Base-by-base conservation (phyloP, 805 yeast genomes). In the Suhomyces tanzawaensis region DNA sequence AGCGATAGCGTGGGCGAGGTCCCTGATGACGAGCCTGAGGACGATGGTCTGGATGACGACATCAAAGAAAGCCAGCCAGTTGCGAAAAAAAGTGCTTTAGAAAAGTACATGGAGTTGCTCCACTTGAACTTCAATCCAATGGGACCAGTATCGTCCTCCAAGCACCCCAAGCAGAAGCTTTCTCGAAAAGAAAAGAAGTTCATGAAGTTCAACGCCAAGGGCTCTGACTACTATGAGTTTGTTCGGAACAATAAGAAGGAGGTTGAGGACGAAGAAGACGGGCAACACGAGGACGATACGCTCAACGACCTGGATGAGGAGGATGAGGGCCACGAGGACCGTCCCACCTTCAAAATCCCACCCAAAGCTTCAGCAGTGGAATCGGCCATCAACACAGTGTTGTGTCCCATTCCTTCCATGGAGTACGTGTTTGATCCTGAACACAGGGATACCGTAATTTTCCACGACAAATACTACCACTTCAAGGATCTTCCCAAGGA, bases 341-440 rank as follows among this genome's bases (percentile, higher is more conserved):
- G 26, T 24, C 19, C n/a, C 15, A 31, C 36, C 17, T 54, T 75
- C 24, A 50, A 58, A 9, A 70, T 79, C 6, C 75, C 74, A 1
- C 73, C 73, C 2, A 63, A 64, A 45, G 72, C 75, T 1, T 63
- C 70, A 2, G 63, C 69, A 1, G 54, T 69, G 7, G 72, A 66
- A 34, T 63, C 71, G 8, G 74, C 73, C 1, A 40, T 69, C n/a
- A 62, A 52, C 47, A 53, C 72, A 2, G 36, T 69, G 6, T 42
- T 68, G 12, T 61, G 69, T 41, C 75, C 75, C 0, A 49, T 59
- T 17, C 75, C 75, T 1, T 57, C 69, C 1, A 43, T 44, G 4
- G 42, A 52, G 14, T 68, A 49, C 41, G 54, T 69, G 11, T 42
- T 57, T 18, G 48, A 62, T 14, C 75, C 75, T 1, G 53, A 47